Conservation (phyloP, 1,284 basidiomycete species). For the Chalciporus sp. region DNA sequence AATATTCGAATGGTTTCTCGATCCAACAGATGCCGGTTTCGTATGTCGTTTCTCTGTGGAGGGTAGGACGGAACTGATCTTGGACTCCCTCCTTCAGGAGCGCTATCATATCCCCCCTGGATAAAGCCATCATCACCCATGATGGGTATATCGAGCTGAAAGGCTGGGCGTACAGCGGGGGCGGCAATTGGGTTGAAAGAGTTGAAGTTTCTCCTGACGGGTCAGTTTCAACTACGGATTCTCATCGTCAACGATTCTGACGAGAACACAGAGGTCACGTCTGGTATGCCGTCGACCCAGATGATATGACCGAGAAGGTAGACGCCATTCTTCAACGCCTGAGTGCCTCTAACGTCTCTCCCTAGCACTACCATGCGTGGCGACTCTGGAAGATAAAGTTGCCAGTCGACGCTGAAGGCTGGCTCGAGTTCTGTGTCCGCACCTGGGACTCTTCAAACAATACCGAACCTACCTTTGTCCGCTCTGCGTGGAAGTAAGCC, state of each 20-base stretch:
- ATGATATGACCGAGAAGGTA: constrained; percentile 20
- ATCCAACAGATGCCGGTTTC: constrained; percentile 25
- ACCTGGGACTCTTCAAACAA: constrained; percentile 63
- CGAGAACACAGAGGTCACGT: constrained; percentile 16
- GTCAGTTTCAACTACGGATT: constrained; percentile 29
- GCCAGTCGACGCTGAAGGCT: constrained; percentile 58
- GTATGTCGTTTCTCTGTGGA: constrained; percentile 7
- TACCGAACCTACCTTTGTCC: constrained; percentile 58
- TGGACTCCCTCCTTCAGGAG: constrained; percentile 10
- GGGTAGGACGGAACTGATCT: not conserved
- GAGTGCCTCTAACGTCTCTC: not conserved
- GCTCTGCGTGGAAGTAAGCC: constrained; percentile 57
- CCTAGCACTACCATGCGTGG: constrained; percentile 57
- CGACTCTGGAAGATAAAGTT: constrained; percentile 54
- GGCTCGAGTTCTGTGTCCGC: constrained; percentile 60
- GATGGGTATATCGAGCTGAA: constrained; percentile 48
- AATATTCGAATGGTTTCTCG: constrained; percentile 21
- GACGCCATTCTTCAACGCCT: not conserved
- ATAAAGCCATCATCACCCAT: constrained; percentile 52
- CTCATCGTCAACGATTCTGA: not conserved
- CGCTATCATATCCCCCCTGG: constrained; percentile 34
- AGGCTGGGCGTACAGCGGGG: constrained; percentile 59
- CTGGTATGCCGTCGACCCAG: constrained; percentile 21
- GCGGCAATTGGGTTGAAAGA: constrained; percentile 57
- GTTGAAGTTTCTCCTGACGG: constrained; percentile 58